Evolutionary conservation across 2,329 filamentous ascomycete species (phyloP).

Genomic region (Thielaviopsis euricoi): DNA sequence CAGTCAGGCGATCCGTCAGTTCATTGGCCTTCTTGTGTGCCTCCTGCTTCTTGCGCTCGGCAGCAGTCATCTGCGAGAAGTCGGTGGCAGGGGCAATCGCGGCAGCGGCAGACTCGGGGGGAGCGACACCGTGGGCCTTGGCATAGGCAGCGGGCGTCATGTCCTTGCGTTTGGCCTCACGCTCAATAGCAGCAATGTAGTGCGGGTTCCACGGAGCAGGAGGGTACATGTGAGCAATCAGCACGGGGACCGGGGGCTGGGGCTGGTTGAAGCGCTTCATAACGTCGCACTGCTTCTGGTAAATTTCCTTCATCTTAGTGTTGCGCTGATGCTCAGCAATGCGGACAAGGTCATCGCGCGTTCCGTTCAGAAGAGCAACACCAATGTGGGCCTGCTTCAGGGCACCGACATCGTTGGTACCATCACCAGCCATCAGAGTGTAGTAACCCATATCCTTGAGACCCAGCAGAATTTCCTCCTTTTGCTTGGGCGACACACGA

Average conservation of each 20-base stretch:
- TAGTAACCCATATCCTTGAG: constrained; percentile 95
- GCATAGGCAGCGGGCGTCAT: constrained; percentile 42
- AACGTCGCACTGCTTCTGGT: constrained; percentile 83
- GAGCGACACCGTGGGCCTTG: constrained; percentile 33
- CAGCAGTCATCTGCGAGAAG: constrained; percentile 23
- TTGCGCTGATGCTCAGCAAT: constrained; percentile 89
- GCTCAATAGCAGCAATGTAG: constrained; percentile 78
- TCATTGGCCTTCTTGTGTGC: constrained; percentile 56
- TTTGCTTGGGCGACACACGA: constrained; percentile 94
- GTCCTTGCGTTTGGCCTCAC: constrained; percentile 67
- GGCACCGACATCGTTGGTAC: constrained; percentile 94
- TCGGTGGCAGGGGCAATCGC: constrained; percentile 40
- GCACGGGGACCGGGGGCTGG: constrained; percentile 71
- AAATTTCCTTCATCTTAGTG: constrained; percentile 96
- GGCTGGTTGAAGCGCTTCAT: constrained; percentile 96
- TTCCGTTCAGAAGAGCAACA: constrained; percentile 89
- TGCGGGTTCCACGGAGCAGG: constrained; percentile 85
- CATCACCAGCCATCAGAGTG: constrained; percentile 95
- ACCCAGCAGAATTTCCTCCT: constrained; percentile 94
- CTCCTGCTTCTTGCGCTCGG: constrained; percentile 44
- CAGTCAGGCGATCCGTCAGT: constrained; percentile 73
- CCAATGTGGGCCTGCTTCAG: constrained; percentile 97
- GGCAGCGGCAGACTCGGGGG: constrained; percentile 48
- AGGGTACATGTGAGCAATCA: constrained; percentile 89
- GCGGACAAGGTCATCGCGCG: constrained; percentile 72